A percentile compares a stretch with the other conserved stretches of the same genome.
Evolutionary conservation across 306 rosid species (phyloP).

Genomic region (Cucurbita maxima): DNA sequence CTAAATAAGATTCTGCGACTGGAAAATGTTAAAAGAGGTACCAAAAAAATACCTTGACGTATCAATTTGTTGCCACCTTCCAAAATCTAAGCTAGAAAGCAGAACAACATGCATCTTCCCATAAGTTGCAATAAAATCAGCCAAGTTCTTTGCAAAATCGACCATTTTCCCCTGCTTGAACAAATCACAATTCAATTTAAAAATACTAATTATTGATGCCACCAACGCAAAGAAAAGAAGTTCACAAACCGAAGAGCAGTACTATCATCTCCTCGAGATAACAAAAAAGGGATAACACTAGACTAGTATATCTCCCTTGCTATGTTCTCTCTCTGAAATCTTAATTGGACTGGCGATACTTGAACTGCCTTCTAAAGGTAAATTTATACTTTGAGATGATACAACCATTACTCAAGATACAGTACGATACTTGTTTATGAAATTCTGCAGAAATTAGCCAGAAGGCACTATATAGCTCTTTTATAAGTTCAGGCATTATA

Average conservation of each 20-base stretch:
- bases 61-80: conserved; percentile 78
- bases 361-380: not conserved
- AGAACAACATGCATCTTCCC: conserved; percentile 64
- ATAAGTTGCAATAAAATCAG: conserved; percentile 44
- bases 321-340: not conserved
- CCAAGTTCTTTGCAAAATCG: conserved; percentile 60
- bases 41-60: conserved; percentile 48
- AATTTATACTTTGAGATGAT: not conserved
- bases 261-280: not conserved
- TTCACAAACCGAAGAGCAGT: not conserved
- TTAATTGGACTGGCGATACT: not conserved
- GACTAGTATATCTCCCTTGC: not conserved
- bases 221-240: conserved; percentile 2
- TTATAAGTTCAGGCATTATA: not conserved
- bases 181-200: conserved; percentile 6
- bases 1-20: not conserved
- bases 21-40: not conserved
- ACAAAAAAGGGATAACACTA: not conserved
- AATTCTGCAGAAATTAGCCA: not conserved
- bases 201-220: not conserved
- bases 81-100: conserved; percentile 86
- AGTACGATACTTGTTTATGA: not conserved
- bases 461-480: not conserved
- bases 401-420: not conserved
- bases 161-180: conserved; percentile 58